Conservation (phyloP, 768 basidiomycete species). For the Termitomyces eurrhizus region DNA sequence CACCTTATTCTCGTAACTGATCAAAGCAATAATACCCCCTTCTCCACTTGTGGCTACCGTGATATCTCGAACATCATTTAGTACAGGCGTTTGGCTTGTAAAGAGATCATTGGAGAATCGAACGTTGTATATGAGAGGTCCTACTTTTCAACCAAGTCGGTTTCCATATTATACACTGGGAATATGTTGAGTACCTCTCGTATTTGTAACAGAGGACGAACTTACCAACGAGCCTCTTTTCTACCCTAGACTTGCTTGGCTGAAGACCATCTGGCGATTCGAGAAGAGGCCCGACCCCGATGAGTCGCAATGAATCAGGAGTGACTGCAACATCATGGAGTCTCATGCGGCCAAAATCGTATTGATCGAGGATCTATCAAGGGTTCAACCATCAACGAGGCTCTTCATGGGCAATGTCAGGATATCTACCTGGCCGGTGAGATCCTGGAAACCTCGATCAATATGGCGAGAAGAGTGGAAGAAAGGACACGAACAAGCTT, state of each 20-base stretch:
- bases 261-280: constrained; percentile 57
- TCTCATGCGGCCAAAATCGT: constrained; percentile 57
- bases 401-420: background rate
- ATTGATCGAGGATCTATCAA: constrained; percentile 47
- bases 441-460: constrained; percentile 35
- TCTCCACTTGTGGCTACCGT: constrained; percentile 49
- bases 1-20: constrained; percentile 75
- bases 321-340: constrained; percentile 71
- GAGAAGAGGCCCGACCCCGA: constrained; percentile 68
- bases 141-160: constrained; percentile 65
- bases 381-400: background rate
- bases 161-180: constrained; percentile 64
- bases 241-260: constrained; percentile 64
- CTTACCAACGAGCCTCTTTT: constrained; percentile 73
- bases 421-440: constrained; percentile 49
- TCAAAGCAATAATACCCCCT: constrained; percentile 54
- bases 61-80: constrained; percentile 71
- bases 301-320: constrained; percentile 56
- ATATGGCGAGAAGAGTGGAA: constrained; percentile 6
- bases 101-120: constrained; percentile 5
- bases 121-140: constrained; percentile 7
- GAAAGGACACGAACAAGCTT: constrained; percentile 44
- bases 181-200: background rate
- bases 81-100: constrained; percentile 62
- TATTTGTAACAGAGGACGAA: background rate